Base-by-base conservation (phyloP, 2,329 filamentous ascomycete genomes). In the Fusarium annulatum region DNA sequence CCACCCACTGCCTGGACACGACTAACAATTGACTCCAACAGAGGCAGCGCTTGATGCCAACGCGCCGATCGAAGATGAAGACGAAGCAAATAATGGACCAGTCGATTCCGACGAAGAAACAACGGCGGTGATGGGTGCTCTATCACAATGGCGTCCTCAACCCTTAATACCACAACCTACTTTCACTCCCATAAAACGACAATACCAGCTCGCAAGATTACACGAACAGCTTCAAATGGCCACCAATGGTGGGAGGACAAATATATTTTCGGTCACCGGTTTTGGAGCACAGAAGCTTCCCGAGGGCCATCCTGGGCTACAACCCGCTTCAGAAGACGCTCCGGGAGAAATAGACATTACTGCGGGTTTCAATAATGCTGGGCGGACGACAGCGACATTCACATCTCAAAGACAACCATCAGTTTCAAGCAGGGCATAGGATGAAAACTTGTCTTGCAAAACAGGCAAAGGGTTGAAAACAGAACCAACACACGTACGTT, bases 21-120 rank as follows among this genome's bases (percentile, higher is more conserved):
- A 52, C 67, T 67, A 30, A 68, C 39, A 36, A 76, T 78, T 53
- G 55, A 39, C 39, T 36, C 49, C 30, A 55, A 41, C 59, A 80
- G 94, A 98, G 85, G 95, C 95, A 41, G 95, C 95, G 42, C 93
- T 99, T 75, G 95, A 98, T 81, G 96, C 96, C 63, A 97, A 97
- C 81, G 95, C 95, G 3, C 95, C 95, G 5, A 84, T 96, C 23
- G 94, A 96, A 76, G 95, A 98, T 71, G 94, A 96, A 68, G 89
- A 95, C 77, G 94, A 97, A 52, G 89, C 89, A 64, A 94, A 94
- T 69, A 91, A 90, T 10, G 93, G 91, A 6, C 93, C 94, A 3
- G 90, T 99, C 42, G 96, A 99, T 81, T 96, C 94, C 5, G 96
- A 99, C 80, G 96, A 98, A 85, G 96, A 99, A 82, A 94, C 94